Evolutionary conservation across 768 basidiomycete genomes (phyloP), one percentile per base, ranked within the genome.

Genomic region (Tremella mesenterica): DNA sequence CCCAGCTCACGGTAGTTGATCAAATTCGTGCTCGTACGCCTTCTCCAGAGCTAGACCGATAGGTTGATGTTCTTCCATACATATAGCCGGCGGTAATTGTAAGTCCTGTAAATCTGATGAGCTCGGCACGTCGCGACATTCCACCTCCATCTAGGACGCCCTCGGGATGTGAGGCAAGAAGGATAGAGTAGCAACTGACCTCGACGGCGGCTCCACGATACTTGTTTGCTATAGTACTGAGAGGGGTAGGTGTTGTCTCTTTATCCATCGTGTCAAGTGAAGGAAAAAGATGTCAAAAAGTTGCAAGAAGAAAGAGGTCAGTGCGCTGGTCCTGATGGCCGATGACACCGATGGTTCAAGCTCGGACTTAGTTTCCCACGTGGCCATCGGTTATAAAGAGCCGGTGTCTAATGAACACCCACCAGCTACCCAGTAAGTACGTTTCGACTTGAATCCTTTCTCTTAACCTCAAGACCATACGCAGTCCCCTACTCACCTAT

Each of bases 1-100:
- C 28, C 10, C 30, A 20, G 74, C 75, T 64, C 63, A 92, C 91
- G 91, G 91, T 56, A 93, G 84, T 63, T 92, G 84, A 16, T 89
- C 89, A 74, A 92, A 95, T 69, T 95, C 91, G 29, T 89, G 82
- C 60, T 95, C 91, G 63, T 91, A 93, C 0, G 90, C 91, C 23
- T 85, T 79, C 61, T 88, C 88, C 26, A 93, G 81, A 1, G 87
- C 90, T 21, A 80, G 78, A 8, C 81, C 79, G 53, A 92, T 82
- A 18, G 81, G 78, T 64, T 88, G 88, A 53, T 79, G 78, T 10
- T 78, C 75, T 7, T 85, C 84, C 2, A 93, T 77, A 14, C 85
- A 81, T 71, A 92, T 92, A 0, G 90, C 91, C 8, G 91, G 91
- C 0, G 88, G 84, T 2, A 75, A 65, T 62, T 75, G 72, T 2